Evolutionary conservation across 2,329 filamentous ascomycete species (phyloP).

Genomic region (Cladorrhinum sp.): DNA sequence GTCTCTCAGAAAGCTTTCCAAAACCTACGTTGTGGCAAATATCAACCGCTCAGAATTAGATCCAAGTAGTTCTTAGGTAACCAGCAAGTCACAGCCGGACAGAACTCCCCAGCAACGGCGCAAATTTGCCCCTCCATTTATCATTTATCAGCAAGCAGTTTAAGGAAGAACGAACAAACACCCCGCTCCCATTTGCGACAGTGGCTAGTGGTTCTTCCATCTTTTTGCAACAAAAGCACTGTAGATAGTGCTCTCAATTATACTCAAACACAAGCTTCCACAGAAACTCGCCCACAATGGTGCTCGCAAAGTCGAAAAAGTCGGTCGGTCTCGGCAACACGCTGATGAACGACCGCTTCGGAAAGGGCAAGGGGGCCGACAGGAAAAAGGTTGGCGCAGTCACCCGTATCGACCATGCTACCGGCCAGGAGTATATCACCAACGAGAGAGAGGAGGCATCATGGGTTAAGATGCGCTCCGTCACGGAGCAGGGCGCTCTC

Average conservation of each 20-base stretch:
- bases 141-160: slow-evolving; percentile 32
- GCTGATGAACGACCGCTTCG: slow-evolving; percentile 98
- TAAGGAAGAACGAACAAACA: slow-evolving; percentile 14
- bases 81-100: neutral
- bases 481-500: slow-evolving; percentile 93
- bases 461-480: slow-evolving; percentile 99
- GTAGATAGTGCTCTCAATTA: slow-evolving; percentile 8
- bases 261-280: neutral
- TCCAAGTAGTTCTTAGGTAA: neutral
- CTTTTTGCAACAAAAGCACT: slow-evolving; percentile 7
- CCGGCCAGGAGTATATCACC: slow-evolving; percentile 87
- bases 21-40: neutral
- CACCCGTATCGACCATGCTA: slow-evolving; percentile 70
- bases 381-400: slow-evolving; percentile 66
- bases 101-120: neutral
- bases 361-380: slow-evolving; percentile 82
- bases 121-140: slow-evolving; percentile 50
- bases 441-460: slow-evolving; percentile 87
- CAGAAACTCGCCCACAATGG: slow-evolving; percentile 43
- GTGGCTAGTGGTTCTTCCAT: neutral
- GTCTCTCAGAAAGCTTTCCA: neutral
- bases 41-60: neutral
- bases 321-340: slow-evolving; percentile 91
- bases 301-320: slow-evolving; percentile 86
- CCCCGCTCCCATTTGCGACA: slow-evolving; percentile 15